Conservation (phyloP, 139 green algal genomes). For the Auxenochlorella protothecoides region DNA sequence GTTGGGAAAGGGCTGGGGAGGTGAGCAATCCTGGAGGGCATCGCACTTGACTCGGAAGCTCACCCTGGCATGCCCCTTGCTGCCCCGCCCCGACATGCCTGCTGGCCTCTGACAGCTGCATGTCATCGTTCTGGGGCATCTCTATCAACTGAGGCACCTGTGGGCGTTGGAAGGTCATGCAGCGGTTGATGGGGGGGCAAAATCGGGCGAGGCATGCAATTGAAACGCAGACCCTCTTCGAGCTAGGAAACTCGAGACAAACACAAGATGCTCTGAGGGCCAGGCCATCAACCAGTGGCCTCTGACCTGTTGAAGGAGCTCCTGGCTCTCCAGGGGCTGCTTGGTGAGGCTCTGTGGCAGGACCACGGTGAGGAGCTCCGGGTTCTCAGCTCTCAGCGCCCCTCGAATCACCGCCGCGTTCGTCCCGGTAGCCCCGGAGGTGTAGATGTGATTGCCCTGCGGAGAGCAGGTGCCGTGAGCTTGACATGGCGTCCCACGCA, state of each 20-base stretch:
- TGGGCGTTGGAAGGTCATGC: not conserved
- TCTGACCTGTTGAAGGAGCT: slow-evolving; percentile 74
- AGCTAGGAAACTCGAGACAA: too few species aligned
- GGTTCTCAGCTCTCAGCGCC: slow-evolving; percentile 80
- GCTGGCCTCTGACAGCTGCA: slow-evolving; percentile 79
- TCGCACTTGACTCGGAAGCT: too few species aligned
- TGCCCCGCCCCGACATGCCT: slow-evolving; percentile 19
- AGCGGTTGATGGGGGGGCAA: not conserved
- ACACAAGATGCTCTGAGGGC: too few species aligned
- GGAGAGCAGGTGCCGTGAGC: not conserved
- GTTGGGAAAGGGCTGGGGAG: not conserved
- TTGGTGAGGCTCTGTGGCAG: slow-evolving; percentile 77
- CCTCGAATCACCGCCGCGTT: slow-evolving; percentile 97
- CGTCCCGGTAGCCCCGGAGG: slow-evolving; percentile 87
- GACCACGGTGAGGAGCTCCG: slow-evolving; percentile 91
- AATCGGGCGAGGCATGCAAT: not conserved
- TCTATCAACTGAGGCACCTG: slow-evolving; percentile 82
- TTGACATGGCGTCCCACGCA: not conserved
- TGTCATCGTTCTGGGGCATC: slow-evolving; percentile 87
- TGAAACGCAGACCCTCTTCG: too few species aligned
- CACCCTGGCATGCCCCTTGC: too few species aligned
- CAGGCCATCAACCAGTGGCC: too few species aligned
- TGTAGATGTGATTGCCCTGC: slow-evolving; percentile 96
- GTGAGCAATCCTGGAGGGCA: too few species aligned
- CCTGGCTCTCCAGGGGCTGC: slow-evolving; percentile 87